Evolutionary conservation across 2,329 filamentous ascomycete species (phyloP).

Genomic region (Whalleya microplaca): DNA sequence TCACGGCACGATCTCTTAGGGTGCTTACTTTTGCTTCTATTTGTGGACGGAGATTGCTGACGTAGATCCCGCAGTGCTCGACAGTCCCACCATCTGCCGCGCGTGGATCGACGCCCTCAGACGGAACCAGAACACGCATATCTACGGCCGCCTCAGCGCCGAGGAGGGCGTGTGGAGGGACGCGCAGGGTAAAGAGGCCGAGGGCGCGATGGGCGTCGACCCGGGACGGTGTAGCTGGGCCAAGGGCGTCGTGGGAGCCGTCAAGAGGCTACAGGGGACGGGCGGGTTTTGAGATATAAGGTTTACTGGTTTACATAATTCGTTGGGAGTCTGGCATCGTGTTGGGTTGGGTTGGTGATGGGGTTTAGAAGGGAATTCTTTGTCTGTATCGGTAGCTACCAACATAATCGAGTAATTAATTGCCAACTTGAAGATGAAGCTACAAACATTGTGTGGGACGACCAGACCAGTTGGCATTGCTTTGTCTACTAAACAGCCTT

Average conservation of each 20-base stretch:
- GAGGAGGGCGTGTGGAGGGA: constrained; percentile 68
- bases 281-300: constrained; percentile 31
- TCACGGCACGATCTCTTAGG: too few relatives aligned
- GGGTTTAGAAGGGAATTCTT: too few relatives aligned
- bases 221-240: constrained; percentile 41
- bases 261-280: constrained; percentile 33
- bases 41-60: neutral
- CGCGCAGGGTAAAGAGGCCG: constrained; percentile 45
- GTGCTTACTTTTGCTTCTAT: too few relatives aligned
- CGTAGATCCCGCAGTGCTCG: constrained; percentile 55
- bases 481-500: too few relatives aligned
- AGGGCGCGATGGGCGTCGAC: constrained; percentile 57
- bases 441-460: too few relatives aligned
- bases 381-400: too few relatives aligned
- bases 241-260: constrained; percentile 32
- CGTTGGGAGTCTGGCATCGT: neutral
- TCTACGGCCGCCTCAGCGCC: constrained; percentile 56
- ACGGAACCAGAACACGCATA: constrained; percentile 68
- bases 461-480: too few relatives aligned
- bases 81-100: constrained; percentile 62
- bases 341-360: too few relatives aligned
- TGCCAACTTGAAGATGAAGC: too few relatives aligned
- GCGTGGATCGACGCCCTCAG: constrained; percentile 65
- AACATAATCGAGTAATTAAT: too few relatives aligned
- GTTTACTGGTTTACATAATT: neutral